These are phyloP conservation scores for Geotrichum phurueaensis DNA, from an alignment of 1,139 yeast genomes.

Conservation along the genomic window DNA sequence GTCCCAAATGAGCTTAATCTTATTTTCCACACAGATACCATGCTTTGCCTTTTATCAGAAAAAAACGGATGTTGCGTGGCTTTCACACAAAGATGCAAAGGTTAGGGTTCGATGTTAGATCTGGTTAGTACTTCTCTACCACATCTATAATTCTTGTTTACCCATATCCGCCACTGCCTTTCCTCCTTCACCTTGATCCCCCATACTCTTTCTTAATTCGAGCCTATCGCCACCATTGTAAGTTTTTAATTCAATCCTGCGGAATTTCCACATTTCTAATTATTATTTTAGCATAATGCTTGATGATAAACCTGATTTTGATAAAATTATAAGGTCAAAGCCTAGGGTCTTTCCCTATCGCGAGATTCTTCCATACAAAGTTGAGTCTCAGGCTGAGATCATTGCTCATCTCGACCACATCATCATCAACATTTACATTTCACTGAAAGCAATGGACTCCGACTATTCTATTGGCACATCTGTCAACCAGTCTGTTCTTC, in stretches of 20 bases:
- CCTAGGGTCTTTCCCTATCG: constrained; percentile 55
- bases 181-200: neutral
- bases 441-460: constrained; percentile 69
- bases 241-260: neutral
- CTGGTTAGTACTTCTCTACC: neutral
- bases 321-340: constrained; percentile 13
- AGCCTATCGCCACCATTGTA: neutral
- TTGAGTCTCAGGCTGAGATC: constrained; percentile 64
- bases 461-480: constrained; percentile 71
- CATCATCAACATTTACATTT: constrained; percentile 69
- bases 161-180: neutral
- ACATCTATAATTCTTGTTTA: neutral
- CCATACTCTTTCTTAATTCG: neutral
- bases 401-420: constrained; percentile 75
- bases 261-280: neutral
- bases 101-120: neutral
- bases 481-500: constrained; percentile 66
- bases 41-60: too few species aligned
- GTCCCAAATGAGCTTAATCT: too few species aligned
- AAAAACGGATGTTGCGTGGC: too few species aligned
- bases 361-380: constrained; percentile 64
- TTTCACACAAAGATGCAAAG: neutral
- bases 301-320: constrained; percentile 9
- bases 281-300: neutral
- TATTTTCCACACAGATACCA: too few species aligned